Conservation (phyloP, 768 basidiomycete genomes). For the Clitopilus passeckerianus region DNA sequence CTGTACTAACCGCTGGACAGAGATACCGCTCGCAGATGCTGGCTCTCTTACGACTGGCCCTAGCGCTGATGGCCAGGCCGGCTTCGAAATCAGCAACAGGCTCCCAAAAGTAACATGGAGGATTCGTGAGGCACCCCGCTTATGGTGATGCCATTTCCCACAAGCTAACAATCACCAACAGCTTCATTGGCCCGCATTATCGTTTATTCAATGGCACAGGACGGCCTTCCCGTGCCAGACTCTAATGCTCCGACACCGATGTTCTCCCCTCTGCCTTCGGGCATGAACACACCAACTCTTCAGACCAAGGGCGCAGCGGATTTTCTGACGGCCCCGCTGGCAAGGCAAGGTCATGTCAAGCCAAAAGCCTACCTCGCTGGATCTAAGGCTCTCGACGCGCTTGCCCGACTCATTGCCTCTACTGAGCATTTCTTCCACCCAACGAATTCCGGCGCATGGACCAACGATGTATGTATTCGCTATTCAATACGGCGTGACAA, state of each 20-base stretch:
- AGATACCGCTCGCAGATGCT: conserved; percentile 67
- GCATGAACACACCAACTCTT: conserved; percentile 51
- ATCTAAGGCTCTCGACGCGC: conserved; percentile 77
- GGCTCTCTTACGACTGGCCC: conserved; percentile 76
- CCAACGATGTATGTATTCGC: conserved; percentile 51
- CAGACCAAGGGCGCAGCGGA: conserved; percentile 44
- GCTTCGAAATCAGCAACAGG: conserved; percentile 63
- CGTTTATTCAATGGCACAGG: conserved; percentile 82
- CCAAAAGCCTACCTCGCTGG: conserved; percentile 70
- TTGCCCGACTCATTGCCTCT: conserved; percentile 81
- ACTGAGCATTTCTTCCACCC: conserved; percentile 92
- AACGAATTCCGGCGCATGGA: conserved; percentile 82
- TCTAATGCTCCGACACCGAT: conserved; percentile 71
- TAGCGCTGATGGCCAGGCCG: conserved; percentile 65
- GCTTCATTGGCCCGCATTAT: conserved; percentile 81
- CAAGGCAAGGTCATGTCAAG: conserved; percentile 36
- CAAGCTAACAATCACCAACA: conserved; percentile 19
- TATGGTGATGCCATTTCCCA: conserved; percentile 7
- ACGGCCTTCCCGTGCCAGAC: conserved; percentile 47
- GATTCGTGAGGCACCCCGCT: conserved; percentile 44
- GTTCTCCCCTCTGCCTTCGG: conserved; percentile 66
- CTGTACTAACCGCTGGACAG: conserved; percentile 24
- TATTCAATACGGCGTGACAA: not conserved
- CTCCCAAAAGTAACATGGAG: conserved; percentile 71
- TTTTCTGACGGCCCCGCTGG: conserved; percentile 54